A percentile compares a stretch with the other conserved stretches of the same genome.
These are phyloP conservation scores for Suillus paluster DNA, from an alignment of 768 basidiomycete species.

Conservation along the genomic window DNA sequence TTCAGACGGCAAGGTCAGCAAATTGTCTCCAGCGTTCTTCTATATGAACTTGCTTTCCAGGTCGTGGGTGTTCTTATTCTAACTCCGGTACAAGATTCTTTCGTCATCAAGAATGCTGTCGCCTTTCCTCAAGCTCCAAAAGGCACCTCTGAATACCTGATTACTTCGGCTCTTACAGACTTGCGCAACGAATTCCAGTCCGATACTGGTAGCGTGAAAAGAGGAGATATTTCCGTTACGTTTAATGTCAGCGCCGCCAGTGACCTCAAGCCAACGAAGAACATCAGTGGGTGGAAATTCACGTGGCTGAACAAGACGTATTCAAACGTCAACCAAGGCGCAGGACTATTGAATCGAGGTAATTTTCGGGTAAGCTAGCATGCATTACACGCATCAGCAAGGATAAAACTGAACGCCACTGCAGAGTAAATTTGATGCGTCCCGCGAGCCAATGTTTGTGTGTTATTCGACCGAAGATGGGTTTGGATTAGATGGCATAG, in stretches of 20 bases:
- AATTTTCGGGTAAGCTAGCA: constrained; percentile 47
- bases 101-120: constrained; percentile 60
- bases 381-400: not conserved
- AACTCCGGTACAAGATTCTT: constrained; percentile 49
- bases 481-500: constrained; percentile 51
- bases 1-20: constrained; percentile 26
- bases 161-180: constrained; percentile 50
- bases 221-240: constrained; percentile 39
- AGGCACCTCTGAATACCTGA: constrained; percentile 57
- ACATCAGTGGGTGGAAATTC: constrained; percentile 53
- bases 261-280: constrained; percentile 43
- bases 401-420: not conserved
- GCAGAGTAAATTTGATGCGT: constrained; percentile 51
- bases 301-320: constrained; percentile 49
- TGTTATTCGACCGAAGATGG: constrained; percentile 51
- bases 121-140: constrained; percentile 58
- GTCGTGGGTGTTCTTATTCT: constrained; percentile 55
- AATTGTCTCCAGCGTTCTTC: not conserved
- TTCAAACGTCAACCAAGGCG: constrained; percentile 40
- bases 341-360: constrained; percentile 46
- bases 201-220: not conserved
- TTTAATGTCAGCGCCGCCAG: constrained; percentile 55
- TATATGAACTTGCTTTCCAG: constrained; percentile 20
- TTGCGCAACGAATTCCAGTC: constrained; percentile 37
- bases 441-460: constrained; percentile 50